Evolutionary conservation across 352 stramenopile species (phyloP), one percentile per base, ranked within the genome.

Genomic region (Phytophthora rubi): DNA sequence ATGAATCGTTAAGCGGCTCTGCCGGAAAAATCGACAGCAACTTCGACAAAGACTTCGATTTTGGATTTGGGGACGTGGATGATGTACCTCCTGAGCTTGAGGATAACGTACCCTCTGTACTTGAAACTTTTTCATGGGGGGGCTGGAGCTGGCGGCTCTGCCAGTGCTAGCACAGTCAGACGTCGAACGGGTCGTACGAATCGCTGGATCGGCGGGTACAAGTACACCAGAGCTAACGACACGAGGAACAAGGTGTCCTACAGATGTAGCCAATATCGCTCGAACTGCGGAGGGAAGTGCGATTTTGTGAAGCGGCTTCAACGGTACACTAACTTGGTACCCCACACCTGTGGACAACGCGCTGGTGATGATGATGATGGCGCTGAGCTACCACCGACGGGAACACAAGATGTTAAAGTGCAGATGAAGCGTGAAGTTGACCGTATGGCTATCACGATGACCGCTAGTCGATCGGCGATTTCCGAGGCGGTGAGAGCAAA

Each of bases 391-490:
- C 16, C 15, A 7, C 37, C 15, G 2, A 45, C 15, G 5, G 7
- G 13, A 49, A 2, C 44, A 49, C 44, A 10, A 49, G 16, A 63
- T 28, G 53, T 59, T 0, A 57, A 16, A 2, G 26, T 26, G 6
- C 30, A 6, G 16, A 57, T 57, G 30, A 57, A 57, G 15, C 26
- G 52, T 7, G 52, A 57, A 7, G 52, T 57, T 8, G 52, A 57
- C 10, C n/a, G 8, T 6, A 6, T 57, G 26, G 52, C 52, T 26
- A 18, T 57, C 2, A 28, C 52, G 4, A 44, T 44, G 6, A 57
- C 30, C 7, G 30, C 16, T n/a, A 44, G 12, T 28, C 8, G 28
- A 57, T 16, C 13, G 5, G 26, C 13, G 3, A 57, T 57, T 45
- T 45, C 16, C 16, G 52, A 57, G 7, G 18, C 15, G 3, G 28